Conservation (phyloP, 1,139 yeast genomes). For the Candida tunisiensis region DNA sequence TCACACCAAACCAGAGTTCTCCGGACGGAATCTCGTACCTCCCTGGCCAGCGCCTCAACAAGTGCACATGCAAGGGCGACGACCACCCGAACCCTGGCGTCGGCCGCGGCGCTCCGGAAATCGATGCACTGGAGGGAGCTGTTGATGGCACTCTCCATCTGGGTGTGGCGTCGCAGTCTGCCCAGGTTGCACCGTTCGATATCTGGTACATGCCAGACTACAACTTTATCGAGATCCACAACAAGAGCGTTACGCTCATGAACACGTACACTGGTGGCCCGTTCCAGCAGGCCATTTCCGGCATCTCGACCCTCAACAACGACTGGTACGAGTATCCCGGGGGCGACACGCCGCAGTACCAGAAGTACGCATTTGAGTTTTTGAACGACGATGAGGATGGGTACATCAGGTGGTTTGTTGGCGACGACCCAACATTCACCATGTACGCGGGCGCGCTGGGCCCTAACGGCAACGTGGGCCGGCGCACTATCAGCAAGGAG, state of each 20-base stretch:
- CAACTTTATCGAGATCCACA: slow-evolving; percentile 47
- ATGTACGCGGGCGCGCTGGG: slow-evolving; percentile 45
- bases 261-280: slow-evolving; percentile 75
- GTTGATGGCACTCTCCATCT: slow-evolving; percentile 25
- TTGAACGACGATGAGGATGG: slow-evolving; percentile 48
- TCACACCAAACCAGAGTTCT: slow-evolving; percentile 75
- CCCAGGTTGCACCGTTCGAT: slow-evolving; percentile 75
- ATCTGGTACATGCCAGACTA: slow-evolving; percentile 78
- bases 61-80: slow-evolving; percentile 58
- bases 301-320: slow-evolving; percentile 47
- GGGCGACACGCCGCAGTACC: slow-evolving; percentile 28
- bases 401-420: slow-evolving; percentile 71
- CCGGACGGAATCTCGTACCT: slow-evolving; percentile 66
- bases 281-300: slow-evolving; percentile 71
- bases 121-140: slow-evolving; percentile 71
- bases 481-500: slow-evolving; percentile 62
- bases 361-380: slow-evolving; percentile 65
- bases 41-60: slow-evolving; percentile 57
- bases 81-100: slow-evolving; percentile 66
- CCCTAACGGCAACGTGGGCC: slow-evolving; percentile 71
- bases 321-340: slow-evolving; percentile 55
- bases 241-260: slow-evolving; percentile 45
- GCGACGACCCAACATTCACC: slow-evolving; percentile 48
- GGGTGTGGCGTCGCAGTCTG: slow-evolving; percentile 68
- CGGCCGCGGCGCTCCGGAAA: slow-evolving; percentile 86